Evolutionary conservation across 306 rosid species (phyloP).

Genomic region (Astragalus membranaceus): DNA sequence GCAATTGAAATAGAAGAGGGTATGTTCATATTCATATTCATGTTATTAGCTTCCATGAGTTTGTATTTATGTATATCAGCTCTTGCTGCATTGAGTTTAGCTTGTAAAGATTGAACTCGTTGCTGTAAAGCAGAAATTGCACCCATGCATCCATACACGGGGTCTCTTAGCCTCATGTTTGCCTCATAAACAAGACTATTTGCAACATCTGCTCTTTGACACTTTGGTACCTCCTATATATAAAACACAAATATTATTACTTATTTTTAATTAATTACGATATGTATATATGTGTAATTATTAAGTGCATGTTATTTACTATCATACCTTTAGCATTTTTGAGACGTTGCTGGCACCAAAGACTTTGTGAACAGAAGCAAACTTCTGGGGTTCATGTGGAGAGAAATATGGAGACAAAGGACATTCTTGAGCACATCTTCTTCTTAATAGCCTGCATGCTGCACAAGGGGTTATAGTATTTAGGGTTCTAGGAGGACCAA

Average conservation of each 20-base stretch:
- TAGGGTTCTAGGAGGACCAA: no score
- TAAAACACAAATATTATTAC: background rate
- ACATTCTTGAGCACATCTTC: no score
- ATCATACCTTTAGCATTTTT: slow-evolving; percentile 19
- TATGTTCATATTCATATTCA: background rate
- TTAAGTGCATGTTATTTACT: background rate
- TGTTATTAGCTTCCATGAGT: slow-evolving; percentile 45
- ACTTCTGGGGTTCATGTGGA: no score
- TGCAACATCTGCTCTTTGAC: slow-evolving; percentile 80
- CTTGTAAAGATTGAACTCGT: slow-evolving; percentile 72
- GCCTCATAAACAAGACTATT: slow-evolving; percentile 90
- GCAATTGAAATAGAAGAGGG: no score
- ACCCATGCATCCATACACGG: slow-evolving; percentile 96
- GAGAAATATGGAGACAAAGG: no score
- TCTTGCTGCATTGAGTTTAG: slow-evolving; percentile 67
- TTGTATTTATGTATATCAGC: slow-evolving; percentile 69
- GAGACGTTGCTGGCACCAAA: no score
- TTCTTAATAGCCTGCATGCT: no score
- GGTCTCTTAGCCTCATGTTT: slow-evolving; percentile 87
- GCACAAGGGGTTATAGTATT: no score
- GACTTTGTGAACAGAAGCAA: no score
- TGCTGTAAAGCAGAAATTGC: slow-evolving; percentile 88
- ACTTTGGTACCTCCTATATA: slow-evolving; percentile 69
- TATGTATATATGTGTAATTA: background rate
- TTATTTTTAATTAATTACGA: background rate